Evolutionary conservation across 129 eudicot species (phyloP), one percentile per base, ranked within the genome.

Genomic region (Arctium lappa): DNA sequence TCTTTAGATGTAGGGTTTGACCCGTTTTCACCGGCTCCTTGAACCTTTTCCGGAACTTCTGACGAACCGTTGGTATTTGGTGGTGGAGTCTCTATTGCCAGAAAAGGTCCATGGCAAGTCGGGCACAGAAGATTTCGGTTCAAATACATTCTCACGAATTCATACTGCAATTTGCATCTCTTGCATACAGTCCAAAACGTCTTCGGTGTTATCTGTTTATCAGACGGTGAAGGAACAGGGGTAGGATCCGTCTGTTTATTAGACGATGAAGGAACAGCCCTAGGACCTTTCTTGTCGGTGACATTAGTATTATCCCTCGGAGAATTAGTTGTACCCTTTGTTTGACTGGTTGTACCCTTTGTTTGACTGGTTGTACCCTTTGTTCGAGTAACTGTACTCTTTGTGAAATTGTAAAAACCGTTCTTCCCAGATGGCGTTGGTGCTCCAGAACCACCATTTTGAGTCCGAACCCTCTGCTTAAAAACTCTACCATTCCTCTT

Each of bases 111-210:
- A 79, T 74, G 86, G 66, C 98, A 94, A 88, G 88, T 89, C 16
- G 97, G 98, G 80, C 98, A 94, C 34, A 92, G 80, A 46, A 94
- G 92, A 87, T 92, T 85, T 60, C 83, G 89, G 83, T 92, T 88
- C 53, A 90, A 78, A 88, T 92, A 89, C 87, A 80, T 87, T 79
- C 94, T 88, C 65, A 86, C 73, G 84, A 92, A 94, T 69, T 94
- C 98, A 79, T 92, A 94, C 72, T 94, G 98, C 94, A 92, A 88
- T 83, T 85, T 92, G 86, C 98, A 94, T 74, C 90, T 83, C 79
- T 85, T 86, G 82, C 98, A 94, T 4, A 87, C 87, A 8, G 97
- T 94, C 98, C 98, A 94, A 46, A 94, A 94, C 7, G 95, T 92
- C 37, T 69, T 65, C 4, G 36, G 76, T 7, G 5, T 33, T 31